Evolutionary conservation across 2,329 filamentous ascomycete species (phyloP).

Genomic region (Fusarium sublunatum): DNA sequence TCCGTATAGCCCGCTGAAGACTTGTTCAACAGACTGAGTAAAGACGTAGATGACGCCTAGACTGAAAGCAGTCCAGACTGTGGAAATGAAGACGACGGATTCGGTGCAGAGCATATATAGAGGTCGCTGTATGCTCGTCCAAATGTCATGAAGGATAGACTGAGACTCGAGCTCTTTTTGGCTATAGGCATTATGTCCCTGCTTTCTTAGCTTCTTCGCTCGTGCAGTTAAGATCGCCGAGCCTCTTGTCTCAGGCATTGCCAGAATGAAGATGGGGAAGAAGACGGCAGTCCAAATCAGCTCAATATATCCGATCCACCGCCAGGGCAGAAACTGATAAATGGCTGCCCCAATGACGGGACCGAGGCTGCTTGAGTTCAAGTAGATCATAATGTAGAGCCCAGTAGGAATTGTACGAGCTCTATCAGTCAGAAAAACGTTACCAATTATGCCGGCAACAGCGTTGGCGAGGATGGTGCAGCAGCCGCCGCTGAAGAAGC

Average conservation of each 20-base stretch:
- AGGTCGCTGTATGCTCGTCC: constrained; percentile 14
- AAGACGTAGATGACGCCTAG: constrained; percentile 22
- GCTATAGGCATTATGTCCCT: constrained; percentile 12
- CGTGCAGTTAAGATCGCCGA: constrained; percentile 11
- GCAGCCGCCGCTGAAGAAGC: constrained; percentile 28
- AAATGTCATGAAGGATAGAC: constrained; percentile 13
- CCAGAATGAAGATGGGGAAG: constrained; percentile 31
- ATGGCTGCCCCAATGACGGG: constrained; percentile 28
- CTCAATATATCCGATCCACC: constrained; percentile 33
- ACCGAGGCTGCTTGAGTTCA: constrained; percentile 23
- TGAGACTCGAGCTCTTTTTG: constrained; percentile 24
- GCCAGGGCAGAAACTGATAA: constrained; percentile 18
- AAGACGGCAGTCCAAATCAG: constrained; percentile 30
- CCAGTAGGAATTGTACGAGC: constrained; percentile 19
- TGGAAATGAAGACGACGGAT: constrained; percentile 13
- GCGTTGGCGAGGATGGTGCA: constrained; percentile 18
- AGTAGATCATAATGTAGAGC: constrained; percentile 28
- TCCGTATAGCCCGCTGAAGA: constrained; percentile 15
- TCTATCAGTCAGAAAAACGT: constrained; percentile 20
- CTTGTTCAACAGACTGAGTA: constrained; percentile 27
- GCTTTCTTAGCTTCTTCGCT: constrained; percentile 9
- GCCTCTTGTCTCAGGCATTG: constrained; percentile 19
- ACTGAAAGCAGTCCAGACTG: constrained; percentile 27
- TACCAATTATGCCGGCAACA: constrained; percentile 11
- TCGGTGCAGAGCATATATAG: constrained; percentile 33